Conservation (phyloP, 2,329 filamentous ascomycete genomes). For the Alternaria viburni region DNA sequence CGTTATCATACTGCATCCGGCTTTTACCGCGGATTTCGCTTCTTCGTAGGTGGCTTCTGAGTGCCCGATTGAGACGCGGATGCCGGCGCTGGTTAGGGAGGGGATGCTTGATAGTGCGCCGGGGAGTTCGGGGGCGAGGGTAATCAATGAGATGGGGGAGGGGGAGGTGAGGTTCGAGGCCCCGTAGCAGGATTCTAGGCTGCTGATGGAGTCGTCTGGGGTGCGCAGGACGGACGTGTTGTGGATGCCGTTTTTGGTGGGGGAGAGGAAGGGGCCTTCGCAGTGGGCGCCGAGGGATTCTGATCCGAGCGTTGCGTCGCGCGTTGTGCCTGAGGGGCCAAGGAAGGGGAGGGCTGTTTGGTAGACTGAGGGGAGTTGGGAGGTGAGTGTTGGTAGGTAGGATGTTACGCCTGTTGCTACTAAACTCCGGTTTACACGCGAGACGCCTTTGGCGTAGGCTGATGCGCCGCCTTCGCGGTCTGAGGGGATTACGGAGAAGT, state of each 20-base stretch:
- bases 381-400: constrained; percentile 85
- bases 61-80: constrained; percentile 83
- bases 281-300: constrained; percentile 90
- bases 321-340: constrained; percentile 69
- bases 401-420: constrained; percentile 84
- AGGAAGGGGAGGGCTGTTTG: constrained; percentile 79
- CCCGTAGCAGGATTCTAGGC: constrained; percentile 77
- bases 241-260: constrained; percentile 86
- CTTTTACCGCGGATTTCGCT: constrained; percentile 71
- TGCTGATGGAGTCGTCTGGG: constrained; percentile 65
- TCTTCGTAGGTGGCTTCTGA: constrained; percentile 87
- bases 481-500: constrained; percentile 82
- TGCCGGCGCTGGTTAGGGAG: constrained; percentile 63
- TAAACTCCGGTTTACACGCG: constrained; percentile 72
- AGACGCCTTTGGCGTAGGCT: constrained; percentile 75
- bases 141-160: constrained; percentile 75
- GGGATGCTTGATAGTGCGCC: constrained; percentile 75
- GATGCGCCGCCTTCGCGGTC: constrained; percentile 61
- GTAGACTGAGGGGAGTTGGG: constrained; percentile 81
- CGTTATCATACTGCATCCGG: constrained; percentile 84
- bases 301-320: constrained; percentile 71
- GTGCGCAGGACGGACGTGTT: constrained; percentile 73
- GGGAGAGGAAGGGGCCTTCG: constrained; percentile 87
- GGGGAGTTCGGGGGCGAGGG: constrained; percentile 78
- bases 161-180: constrained; percentile 64